A percentile compares a stretch with the other conserved stretches of the same genome.
These are phyloP conservation scores for Allium fistulosum DNA, from an alignment of 106 monocot species.

Conservation along the genomic window DNA sequence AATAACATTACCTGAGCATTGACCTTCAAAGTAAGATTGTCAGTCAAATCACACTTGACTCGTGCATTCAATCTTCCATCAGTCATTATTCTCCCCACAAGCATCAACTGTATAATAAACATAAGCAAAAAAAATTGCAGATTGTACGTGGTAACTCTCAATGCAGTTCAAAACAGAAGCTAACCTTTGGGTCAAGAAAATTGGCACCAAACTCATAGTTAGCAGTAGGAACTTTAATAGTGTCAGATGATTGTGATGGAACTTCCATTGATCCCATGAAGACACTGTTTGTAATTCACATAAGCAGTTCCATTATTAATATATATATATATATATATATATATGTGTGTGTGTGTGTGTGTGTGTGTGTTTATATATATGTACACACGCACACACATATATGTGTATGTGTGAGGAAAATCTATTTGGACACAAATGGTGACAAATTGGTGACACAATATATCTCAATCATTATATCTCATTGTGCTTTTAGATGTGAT, in stretches of 20 bases:
- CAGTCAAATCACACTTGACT: constrained; percentile 95
- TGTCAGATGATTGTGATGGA: constrained; percentile 70
- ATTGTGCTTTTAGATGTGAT: background rate
- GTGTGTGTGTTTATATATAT: no score
- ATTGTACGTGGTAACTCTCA: background rate
- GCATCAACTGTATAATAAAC: constrained; percentile 70
- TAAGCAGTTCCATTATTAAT: background rate
- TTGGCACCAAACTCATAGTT: constrained; percentile 99
- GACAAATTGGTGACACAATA: no score
- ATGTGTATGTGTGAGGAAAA: no score
- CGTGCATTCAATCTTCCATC: constrained; percentile 96
- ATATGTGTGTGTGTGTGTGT: no score
- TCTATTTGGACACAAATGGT: no score
- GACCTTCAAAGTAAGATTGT: constrained; percentile 81
- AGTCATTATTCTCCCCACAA: constrained; percentile 86
- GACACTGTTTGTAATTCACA: constrained; percentile 35
- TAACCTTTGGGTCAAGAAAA: constrained; percentile 91
- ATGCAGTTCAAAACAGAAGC: background rate
- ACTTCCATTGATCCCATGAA: constrained; percentile 96
- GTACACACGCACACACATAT: no score
- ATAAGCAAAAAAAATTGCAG: background rate
- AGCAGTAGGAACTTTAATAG: constrained; percentile 79
- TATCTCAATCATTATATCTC: no score
- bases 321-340: no score
- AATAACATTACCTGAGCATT: constrained; percentile 72